phyloP scores from a whole-genome alignment of 768 basidiomycete species.

The Russula olivacea region DNA sequence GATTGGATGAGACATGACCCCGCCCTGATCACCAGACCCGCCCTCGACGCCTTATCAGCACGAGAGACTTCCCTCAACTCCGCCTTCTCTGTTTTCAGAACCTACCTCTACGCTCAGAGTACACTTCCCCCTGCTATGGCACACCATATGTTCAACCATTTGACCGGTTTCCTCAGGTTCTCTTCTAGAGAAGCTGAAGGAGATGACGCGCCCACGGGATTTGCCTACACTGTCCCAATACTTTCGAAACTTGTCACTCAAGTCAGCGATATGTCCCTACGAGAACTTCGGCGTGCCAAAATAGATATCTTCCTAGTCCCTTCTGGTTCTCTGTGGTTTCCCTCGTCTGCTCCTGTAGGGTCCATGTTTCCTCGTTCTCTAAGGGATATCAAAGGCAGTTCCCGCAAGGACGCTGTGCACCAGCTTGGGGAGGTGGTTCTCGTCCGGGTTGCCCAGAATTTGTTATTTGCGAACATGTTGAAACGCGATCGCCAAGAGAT shows the following conservation, averaged over 20 bases:
- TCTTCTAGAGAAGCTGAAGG: slow-evolving; percentile 41
- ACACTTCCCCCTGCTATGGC: slow-evolving; percentile 57
- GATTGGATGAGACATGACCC: slow-evolving; percentile 75
- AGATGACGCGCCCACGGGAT: slow-evolving; percentile 43
- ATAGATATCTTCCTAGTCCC: slow-evolving; percentile 64
- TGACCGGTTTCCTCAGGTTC: slow-evolving; percentile 62
- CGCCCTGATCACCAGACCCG: slow-evolving; percentile 53
- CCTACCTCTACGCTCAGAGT: slow-evolving; percentile 51
- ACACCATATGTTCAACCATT: slow-evolving; percentile 62
- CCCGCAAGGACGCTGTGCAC: slow-evolving; percentile 30
- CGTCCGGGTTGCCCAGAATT: slow-evolving; percentile 66
- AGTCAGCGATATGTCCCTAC: slow-evolving; percentile 65
- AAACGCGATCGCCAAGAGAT: slow-evolving; percentile 64
- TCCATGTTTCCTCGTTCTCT: slow-evolving; percentile 56
- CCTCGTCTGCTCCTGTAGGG: slow-evolving; percentile 45
- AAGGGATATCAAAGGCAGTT: slow-evolving; percentile 34
- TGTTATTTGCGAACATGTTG: slow-evolving; percentile 58
- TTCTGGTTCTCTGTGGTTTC: slow-evolving; percentile 66
- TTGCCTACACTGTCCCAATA: slow-evolving; percentile 51
- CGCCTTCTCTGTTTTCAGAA: slow-evolving; percentile 49
- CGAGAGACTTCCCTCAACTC: slow-evolving; percentile 42
- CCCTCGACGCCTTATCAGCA: slow-evolving; percentile 53
- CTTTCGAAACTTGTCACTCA: slow-evolving; percentile 54
- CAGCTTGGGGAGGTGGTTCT: slow-evolving; percentile 51
- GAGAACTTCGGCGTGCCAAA: slow-evolving; percentile 68